Evolutionary conservation across 2,329 filamentous ascomycete genomes (phyloP), one percentile per base, ranked within the genome.

Genomic region (Trichocomaceae sp.): DNA sequence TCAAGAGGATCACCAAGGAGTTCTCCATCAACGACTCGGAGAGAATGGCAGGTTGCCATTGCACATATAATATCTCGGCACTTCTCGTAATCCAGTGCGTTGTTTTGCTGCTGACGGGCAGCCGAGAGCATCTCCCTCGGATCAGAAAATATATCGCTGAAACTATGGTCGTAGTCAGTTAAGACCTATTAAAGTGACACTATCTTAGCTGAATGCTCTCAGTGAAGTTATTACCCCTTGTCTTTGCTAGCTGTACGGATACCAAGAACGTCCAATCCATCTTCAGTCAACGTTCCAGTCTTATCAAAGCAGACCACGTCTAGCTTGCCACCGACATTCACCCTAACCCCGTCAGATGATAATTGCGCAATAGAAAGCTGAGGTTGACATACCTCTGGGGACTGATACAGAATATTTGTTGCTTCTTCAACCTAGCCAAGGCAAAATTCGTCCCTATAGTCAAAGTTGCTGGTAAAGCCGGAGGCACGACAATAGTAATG

Each of bases 241-340:
- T 76, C 71, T 1, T 79, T 79, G 54, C 86, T 83, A 9, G 90
- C 89, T 6, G 93, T 83, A 33, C 90, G 84, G 19, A 96, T 84
- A 12, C 93, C 93, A 12, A 99, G 79, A 17, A 99, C 89, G 69
- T 99, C 95, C 42, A 99, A 75, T 0, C 93, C 93, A 69, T 99
- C 93, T 71, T 97, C 93, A 0, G 93, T 99, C 52, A 99, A 76
- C 0, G 93, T 99, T n/a, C 93, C 93, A 0, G 93, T 99, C 74
- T 99, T 99, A 74, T 99, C 93, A 61, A 99, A 99, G 71, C 92
- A 96, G 74, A 99, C 88, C 10, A 97, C 83, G 66, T 99, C 93
- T 3, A 99, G 76, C 71, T 97, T 97, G 49, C 95, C 93, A 15
- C 88, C 93, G 5, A 99, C 90, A 64, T 97, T 99, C 55, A 99